These are phyloP conservation scores for Crepidotus sp. DNA, from an alignment of 1,284 basidiomycete genomes.

Conservation along the genomic window DNA sequence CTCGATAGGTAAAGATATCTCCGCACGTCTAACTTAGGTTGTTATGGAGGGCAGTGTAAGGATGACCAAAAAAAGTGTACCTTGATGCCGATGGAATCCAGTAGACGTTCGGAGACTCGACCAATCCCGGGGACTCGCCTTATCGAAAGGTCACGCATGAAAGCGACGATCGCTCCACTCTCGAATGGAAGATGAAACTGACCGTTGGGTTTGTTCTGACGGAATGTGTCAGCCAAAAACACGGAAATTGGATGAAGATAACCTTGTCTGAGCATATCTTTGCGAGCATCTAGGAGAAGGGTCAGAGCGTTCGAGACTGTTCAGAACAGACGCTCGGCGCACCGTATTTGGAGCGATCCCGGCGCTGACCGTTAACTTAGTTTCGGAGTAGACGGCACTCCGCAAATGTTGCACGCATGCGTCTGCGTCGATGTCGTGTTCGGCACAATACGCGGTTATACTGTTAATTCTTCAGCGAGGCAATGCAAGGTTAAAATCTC, in stretches of 20 bases:
- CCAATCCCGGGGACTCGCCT: conserved; percentile 85
- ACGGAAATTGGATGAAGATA: not conserved
- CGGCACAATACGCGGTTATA: conserved; percentile 69
- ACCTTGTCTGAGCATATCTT: conserved; percentile 94
- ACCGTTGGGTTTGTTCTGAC: conserved; percentile 88
- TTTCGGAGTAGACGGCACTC: conserved; percentile 60
- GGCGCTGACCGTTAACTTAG: conserved; percentile 85
- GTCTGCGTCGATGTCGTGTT: conserved; percentile 55
- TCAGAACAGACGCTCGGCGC: conserved; percentile 15
- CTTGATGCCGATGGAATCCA: conserved; percentile 82
- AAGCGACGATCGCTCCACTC: conserved; percentile 53
- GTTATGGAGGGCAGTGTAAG: conserved; percentile 7
- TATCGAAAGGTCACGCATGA: conserved; percentile 70
- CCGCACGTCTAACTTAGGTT: conserved; percentile 60
- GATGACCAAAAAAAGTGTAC: conserved; percentile 31
- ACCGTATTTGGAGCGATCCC: conserved; percentile 88
- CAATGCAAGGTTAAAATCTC: not conserved
- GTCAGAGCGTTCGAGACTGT: conserved; percentile 19
- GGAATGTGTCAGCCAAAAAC: not conserved
- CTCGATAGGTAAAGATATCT: conserved; percentile 73
- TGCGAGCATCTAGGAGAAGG: conserved; percentile 53
- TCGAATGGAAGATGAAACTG: conserved; percentile 75
- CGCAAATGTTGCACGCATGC: conserved; percentile 78
- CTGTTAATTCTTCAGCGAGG: conserved; percentile 29
- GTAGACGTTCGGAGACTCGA: conserved; percentile 75